phyloP scores from a whole-genome alignment of 371 early-diverging fungal genomes.

The Rhizopus delemar region DNA sequence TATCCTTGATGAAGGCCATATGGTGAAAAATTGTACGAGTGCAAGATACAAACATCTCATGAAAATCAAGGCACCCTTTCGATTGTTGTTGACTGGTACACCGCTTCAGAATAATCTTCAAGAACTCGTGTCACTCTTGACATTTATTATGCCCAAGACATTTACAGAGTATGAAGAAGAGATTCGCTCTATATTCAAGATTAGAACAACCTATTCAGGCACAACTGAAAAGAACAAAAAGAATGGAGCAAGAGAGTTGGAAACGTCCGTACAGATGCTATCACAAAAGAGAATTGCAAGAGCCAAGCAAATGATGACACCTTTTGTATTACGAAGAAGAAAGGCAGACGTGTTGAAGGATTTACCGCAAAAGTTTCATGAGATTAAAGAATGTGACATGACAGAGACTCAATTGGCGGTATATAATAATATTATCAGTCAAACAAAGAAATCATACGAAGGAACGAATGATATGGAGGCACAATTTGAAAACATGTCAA shows the following conservation, averaged over 20 bases:
- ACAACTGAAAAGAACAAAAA: slow-evolving; percentile 30
- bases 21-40: slow-evolving; percentile 85
- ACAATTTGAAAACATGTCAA: slow-evolving; percentile 47
- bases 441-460: slow-evolving; percentile 33
- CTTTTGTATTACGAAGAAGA: slow-evolving; percentile 76
- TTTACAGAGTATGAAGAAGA: slow-evolving; percentile 68
- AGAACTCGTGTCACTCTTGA: slow-evolving; percentile 79
- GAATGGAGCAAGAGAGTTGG: neutral
- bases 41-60: slow-evolving; percentile 80
- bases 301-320: slow-evolving; percentile 77
- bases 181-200: slow-evolving; percentile 55
- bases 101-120: slow-evolving; percentile 91
- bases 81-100: slow-evolving; percentile 75
- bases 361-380: slow-evolving; percentile 63
- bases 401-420: slow-evolving; percentile 40
- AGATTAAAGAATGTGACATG: slow-evolving; percentile 52
- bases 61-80: slow-evolving; percentile 58
- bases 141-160: slow-evolving; percentile 91
- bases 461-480: slow-evolving; percentile 22
- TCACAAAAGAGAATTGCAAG: slow-evolving; percentile 60
- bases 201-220: slow-evolving; percentile 28
- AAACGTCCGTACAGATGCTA: slow-evolving; percentile 43
- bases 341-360: slow-evolving; percentile 73
- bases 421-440: slow-evolving; percentile 44
- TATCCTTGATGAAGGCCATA: slow-evolving; percentile 96